Evolutionary conservation across 257 asterid genomes (phyloP), one percentile per base, ranked within the genome.

Genomic region (Nicotiana noctiflora): DNA sequence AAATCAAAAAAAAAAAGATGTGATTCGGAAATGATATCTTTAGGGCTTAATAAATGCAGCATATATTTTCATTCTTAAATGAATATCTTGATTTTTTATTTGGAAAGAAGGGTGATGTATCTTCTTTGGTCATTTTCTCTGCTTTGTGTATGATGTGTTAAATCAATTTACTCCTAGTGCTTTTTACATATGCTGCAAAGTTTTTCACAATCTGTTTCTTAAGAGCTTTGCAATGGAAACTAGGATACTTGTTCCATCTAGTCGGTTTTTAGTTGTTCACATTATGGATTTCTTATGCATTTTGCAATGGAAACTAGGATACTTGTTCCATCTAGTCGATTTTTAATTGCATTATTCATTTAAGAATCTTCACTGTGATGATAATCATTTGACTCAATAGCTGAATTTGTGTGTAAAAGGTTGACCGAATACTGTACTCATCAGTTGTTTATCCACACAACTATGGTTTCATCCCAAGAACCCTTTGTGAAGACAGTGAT

Each of bases 371-470:
- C 60, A 70, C 0, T 25, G 19, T 44, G 21, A 44, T 70, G 78
- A 72, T 72, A 72, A 46, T 72, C 37, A 49, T 23, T 72, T 0
- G 2, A 1, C 23, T 14, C 3, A 49, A 23, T 72, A 12, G 32
- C 78, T 7, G 23, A 46, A 13, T 7, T 72, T 72, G 60, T 21
- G 40, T 25, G 25, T 52, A 31, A 29, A 89, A 94, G 97, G 97
- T 94, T 77, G 97, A 94, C 79, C 89, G 98, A 76, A 81, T 94
- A 77, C 94, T 94, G 6, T 94, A 94, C 91, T 94, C 98, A 25
- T 94, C 98, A 11, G 98, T 94, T 66, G 98, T 94, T 19, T 94
- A 93, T 89, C 97, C 97, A 62, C 98, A 93, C 88, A 94, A 94
- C 92, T 94, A 94, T 19, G 98, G 98, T 5, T 94, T 93, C 91